Base-by-base conservation (phyloP, 306 rosid species). In the Bauhinia variegata region DNA sequence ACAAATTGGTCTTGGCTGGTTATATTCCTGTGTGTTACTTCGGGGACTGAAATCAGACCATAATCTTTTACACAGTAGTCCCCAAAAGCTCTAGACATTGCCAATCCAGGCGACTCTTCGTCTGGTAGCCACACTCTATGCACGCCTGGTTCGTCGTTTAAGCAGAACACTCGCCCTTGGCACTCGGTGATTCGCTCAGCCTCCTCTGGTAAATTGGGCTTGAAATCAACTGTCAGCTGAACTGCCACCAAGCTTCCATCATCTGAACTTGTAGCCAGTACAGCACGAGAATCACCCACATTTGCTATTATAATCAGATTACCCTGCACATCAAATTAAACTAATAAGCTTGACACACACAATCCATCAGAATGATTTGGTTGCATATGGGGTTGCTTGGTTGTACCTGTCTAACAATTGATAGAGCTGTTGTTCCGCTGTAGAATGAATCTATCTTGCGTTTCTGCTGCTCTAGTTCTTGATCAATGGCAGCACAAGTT, bases 141-240 rank as follows among this genome's bases (percentile, higher is more conserved):
- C 54, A 88, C 93, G 11, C 97, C 98, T 0, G 97, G 96, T 30
- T 93, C 98, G 23, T 93, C 98, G 0, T 76, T 28, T 65, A 89
- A 68, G 71, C 97, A 83, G 78, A 88, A 89, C 42, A 93, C 95
- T 0, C 95, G 75, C 32, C 98, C 98, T 30, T 78, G 82, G 65
- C 95, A 84, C 79, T 86, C 67, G 19, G n/a, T 67, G 78, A 93
- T 93, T 74, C 98, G 74, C 88, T 93, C 98, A 37, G 72, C 88
- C 73, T 93, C 98, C 78, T 88, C 98, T 93, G 98, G 98, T 59
- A 93, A 79, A 77, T 85, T 86, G 38, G 98, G 98, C 86, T 93
- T 93, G 85, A 86, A 93, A 86, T 93, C 98, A 8, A 88, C 71
- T 31, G 98, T 86, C n/a, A 93, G 86, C 71, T 89, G 98, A 77